Evolutionary conservation across 2,329 filamentous ascomycete species (phyloP), one percentile per base, ranked within the genome.

Genomic region (Verruconis gallopava): DNA sequence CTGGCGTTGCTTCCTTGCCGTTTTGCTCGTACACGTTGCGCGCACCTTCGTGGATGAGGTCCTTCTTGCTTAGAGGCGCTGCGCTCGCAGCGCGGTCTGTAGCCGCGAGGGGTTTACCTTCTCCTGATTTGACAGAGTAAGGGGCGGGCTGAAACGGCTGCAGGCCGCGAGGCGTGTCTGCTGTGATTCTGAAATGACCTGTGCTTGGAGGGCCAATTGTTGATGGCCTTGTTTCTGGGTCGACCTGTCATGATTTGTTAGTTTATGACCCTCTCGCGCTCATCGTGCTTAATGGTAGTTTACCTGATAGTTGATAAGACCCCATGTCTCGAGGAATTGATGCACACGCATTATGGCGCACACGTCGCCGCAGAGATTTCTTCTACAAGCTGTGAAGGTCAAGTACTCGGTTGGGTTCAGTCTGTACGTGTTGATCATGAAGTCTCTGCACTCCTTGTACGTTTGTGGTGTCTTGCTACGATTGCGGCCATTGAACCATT

Each of bases 311-410:
- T 98, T 98, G 61, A 98, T 95, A 55, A 98, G 69, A 5, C 91
- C 91, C 91, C 91, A 98, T 60, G 96, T 89, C 65, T 98, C 91
- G 25, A 98, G 72, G 65, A 98, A 98, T 13, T 86, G 83, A 62
- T 98, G 91, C 14, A 98, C 89, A 49, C 91, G 81, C 91, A 98
- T 98, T 53, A 98, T 98, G 30, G 91, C 89, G 65, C 91, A 98
- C 21, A 98, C 91, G 62, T 98, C 91, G 49, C 91, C 91, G 17
- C 91, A 91, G 55, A 98, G 65, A 60, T 98, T 98, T 51, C 91
- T 77, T 49, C 91, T 75, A 59, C 91, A 98, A 39, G 91, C 91
- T 9, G 91, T 98, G 42, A 98, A 89, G 4, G 91, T 98, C 43
- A 98, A 72, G 56, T 98, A 98, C 61, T 98, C 91, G 42, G 86